Percentiles rank a stretch among this genome's conserved stretches.
These are phyloP conservation scores for Myxozyma monticola DNA, from an alignment of 805 yeast species.

Conservation along the genomic window DNA sequence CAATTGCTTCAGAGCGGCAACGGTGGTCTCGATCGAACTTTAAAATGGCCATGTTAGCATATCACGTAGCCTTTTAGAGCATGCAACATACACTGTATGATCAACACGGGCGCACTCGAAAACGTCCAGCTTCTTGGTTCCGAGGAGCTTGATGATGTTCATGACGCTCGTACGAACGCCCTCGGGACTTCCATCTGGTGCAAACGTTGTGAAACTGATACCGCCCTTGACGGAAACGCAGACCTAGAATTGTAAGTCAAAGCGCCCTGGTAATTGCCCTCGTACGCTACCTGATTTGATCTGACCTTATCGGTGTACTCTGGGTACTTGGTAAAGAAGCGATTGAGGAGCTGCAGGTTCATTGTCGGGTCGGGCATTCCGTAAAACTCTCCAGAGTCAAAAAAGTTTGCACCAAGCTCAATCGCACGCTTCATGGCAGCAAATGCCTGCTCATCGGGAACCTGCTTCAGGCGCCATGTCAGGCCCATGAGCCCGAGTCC, in stretches of 20 bases:
- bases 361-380: slow-evolving; percentile 39
- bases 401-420: slow-evolving; percentile 49
- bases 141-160: slow-evolving; percentile 31
- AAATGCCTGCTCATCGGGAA: slow-evolving; percentile 50
- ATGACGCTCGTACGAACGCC: slow-evolving; percentile 17
- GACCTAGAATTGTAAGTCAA: slow-evolving; percentile 12
- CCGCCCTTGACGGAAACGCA: slow-evolving; percentile 63
- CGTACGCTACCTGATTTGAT: slow-evolving; percentile 34
- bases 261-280: neutral
- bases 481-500: slow-evolving; percentile 85
- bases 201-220: slow-evolving; percentile 37
- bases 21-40: slow-evolving; percentile 61
- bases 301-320: slow-evolving; percentile 53
- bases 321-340: slow-evolving; percentile 49
- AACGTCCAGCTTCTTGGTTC: slow-evolving; percentile 51
- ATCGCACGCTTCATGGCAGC: slow-evolving; percentile 53
- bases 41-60: neutral
- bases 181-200: slow-evolving; percentile 42
- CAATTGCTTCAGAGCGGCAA: slow-evolving; percentile 55
- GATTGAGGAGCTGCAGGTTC: slow-evolving; percentile 56
- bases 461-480: slow-evolving; percentile 57
- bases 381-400: slow-evolving; percentile 73
- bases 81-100: slow-evolving; percentile 32
- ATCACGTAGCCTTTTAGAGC: neutral
- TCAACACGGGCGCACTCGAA: slow-evolving; percentile 78